phyloP scores from a whole-genome alignment of 2,329 filamentous ascomycete species.

The Coniochaeta ligniaria region DNA sequence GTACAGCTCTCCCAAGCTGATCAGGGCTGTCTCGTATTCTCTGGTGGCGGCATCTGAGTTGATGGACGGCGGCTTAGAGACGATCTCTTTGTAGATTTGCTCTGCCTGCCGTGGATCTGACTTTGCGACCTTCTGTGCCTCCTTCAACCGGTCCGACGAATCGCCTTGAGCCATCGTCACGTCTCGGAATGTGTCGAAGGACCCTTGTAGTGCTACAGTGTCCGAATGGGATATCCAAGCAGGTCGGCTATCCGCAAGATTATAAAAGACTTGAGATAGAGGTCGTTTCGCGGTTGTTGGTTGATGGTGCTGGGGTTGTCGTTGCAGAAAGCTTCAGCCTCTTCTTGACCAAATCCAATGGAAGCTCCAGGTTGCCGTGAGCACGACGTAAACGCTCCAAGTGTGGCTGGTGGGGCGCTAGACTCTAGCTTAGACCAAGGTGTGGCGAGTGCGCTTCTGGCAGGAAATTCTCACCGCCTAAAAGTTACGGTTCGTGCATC shows the following conservation, averaged over 20 bases:
- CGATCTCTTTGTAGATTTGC: conserved; percentile 80
- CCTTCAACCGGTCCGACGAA: conserved; percentile 61
- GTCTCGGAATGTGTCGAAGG: not conserved
- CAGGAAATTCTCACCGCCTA: conserved; percentile 5
- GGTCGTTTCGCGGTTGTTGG: not conserved
- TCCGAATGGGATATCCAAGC: not conserved
- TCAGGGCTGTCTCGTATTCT: conserved; percentile 85
- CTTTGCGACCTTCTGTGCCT: conserved; percentile 80
- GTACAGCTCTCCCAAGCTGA: conserved; percentile 88
- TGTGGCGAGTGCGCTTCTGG: conserved; percentile 3
- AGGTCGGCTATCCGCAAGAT: not conserved
- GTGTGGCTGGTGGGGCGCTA: conserved; percentile 5
- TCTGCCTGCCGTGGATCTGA: conserved; percentile 79
- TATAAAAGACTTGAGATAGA: not conserved
- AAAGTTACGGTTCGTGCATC: not conserved
- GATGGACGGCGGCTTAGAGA: conserved; percentile 75
- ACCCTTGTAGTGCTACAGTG: not conserved
- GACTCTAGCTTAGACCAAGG: not conserved
- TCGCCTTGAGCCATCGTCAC: conserved; percentile 48
- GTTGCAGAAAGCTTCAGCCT: conserved; percentile 7
- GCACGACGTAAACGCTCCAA: conserved; percentile 14
- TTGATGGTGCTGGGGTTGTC: not conserved
- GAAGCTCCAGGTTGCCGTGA: conserved; percentile 16
- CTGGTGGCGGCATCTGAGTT: conserved; percentile 78
- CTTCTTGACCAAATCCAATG: conserved; percentile 1